Evolutionary conservation across 768 basidiomycete genomes (phyloP).

Genomic region (Leccinum fibrillosum): DNA sequence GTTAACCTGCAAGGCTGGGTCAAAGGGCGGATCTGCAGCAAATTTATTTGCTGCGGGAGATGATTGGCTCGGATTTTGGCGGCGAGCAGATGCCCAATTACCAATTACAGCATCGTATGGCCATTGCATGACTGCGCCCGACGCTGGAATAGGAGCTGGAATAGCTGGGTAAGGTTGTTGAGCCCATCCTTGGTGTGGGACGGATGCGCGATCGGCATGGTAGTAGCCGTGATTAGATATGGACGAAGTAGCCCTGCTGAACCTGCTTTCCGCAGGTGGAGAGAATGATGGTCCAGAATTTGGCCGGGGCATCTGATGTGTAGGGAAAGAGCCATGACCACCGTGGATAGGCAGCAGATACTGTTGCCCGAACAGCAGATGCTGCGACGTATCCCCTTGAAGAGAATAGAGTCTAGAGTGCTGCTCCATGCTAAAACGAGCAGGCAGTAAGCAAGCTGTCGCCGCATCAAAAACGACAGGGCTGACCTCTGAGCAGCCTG

Average conservation of each 20-base stretch:
- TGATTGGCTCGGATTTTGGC: not conserved
- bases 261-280: constrained; percentile 5
- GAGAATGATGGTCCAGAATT: constrained; percentile 5
- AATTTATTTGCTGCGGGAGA: not conserved
- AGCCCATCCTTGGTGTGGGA: constrained; percentile 5
- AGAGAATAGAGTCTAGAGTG: not conserved
- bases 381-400: not conserved
- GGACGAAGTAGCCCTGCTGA: not conserved
- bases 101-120: not conserved
- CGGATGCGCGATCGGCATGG: constrained; percentile 12
- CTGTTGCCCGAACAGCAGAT: not conserved
- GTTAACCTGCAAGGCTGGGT: constrained; percentile 2
- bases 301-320: not conserved
- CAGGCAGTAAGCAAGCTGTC: constrained; percentile 3
- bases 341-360: not conserved
- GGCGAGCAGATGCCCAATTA: not conserved
- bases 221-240: constrained; percentile 14
- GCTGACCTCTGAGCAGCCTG: constrained; percentile 14
- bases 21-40: not conserved
- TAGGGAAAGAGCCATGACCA: not conserved
- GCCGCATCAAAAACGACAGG: constrained; percentile 4
- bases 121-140: not conserved
- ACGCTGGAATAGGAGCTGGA: not conserved
- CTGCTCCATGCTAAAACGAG: constrained; percentile 10
- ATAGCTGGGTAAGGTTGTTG: not conserved